Conservation (phyloP, 2,329 filamentous ascomycete genomes). For the Cordyceps farinosa region DNA sequence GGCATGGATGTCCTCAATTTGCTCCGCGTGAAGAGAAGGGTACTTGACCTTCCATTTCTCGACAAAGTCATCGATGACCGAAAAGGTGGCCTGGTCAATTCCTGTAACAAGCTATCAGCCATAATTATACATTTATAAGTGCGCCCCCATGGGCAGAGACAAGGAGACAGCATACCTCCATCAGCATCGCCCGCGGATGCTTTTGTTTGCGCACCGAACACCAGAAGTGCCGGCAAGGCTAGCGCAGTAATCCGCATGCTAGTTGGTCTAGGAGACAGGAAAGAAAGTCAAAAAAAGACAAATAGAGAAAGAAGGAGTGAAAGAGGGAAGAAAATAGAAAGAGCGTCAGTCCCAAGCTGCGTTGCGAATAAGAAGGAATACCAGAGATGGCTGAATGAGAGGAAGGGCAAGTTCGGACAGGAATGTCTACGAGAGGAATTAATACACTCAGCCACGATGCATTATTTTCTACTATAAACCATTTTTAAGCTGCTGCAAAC, state of each 20-base stretch:
- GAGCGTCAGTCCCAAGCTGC: neutral
- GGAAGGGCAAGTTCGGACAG: neutral
- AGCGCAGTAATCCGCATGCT: neutral
- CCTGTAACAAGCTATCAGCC: neutral
- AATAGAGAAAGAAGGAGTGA: neutral
- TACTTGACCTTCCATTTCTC: constrained; percentile 3
- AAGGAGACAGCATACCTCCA: neutral
- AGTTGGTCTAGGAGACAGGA: neutral
- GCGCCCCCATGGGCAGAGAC: neutral
- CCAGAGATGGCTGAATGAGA: neutral
- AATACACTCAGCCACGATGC: neutral
- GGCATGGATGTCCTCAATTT: constrained; percentile 8
- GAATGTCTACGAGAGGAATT: neutral
- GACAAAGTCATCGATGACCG: neutral
- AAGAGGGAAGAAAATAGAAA: neutral
- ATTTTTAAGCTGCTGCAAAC: neutral
- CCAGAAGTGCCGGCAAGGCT: neutral
- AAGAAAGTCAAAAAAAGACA: neutral
- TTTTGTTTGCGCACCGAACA: neutral
- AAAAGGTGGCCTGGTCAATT: neutral
- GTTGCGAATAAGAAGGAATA: neutral
- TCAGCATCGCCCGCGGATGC: neutral
- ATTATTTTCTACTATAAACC: neutral
- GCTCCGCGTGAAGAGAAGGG: neutral
- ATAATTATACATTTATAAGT: neutral